Base-by-base conservation (phyloP, 2,329 filamentous ascomycete species). In the Botrytis cinerea region DNA sequence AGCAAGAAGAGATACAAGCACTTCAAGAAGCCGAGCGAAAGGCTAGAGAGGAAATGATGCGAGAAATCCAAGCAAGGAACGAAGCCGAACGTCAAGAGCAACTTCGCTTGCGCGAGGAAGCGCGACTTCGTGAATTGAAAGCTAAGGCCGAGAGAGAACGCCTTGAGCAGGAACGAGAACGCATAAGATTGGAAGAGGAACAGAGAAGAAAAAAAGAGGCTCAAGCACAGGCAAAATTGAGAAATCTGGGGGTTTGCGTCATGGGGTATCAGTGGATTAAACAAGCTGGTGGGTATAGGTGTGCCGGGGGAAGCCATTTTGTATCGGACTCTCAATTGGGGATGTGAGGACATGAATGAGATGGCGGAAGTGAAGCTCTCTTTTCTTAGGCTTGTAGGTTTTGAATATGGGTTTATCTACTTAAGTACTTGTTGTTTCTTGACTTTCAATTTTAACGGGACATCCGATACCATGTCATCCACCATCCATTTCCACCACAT, bases 191-290 rank as follows among this genome's bases (percentile, higher is more conserved):
- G 75, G 75, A 82, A 71, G 81, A 85, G 74, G 83, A 83, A 73
- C 79, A 84, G 76, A 77, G 78, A 61, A 81, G 78, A 63, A 82
- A 78, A 74, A 81, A 84, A 75, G 84, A 87, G 74, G 78, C 78
- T 40, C 77, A 80, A 28, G 80, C 77, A 18, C 84, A 87, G 81
- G 76, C 78, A 57, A 89, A 86, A 77, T 78, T 93, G 75, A 81
- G 78, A 75, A 45, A 76, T 1, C 83, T 88, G 82, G 91, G 91
- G 0, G 68, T 80, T 0, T 94, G 91, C 79, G 83, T 84, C 0
- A 54, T 72, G 28, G 91, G 91, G 0, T 93, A 66, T 78, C 71
- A 73, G 0, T 94, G 91, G 91, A 88, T 91, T 40, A 88, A 87
- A 76, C 86, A 90, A 77, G 59, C 2, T 1, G 78, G 77, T 1